phyloP scores from a whole-genome alignment of 2,329 filamentous ascomycete genomes.

The Orbilia ellipsospora region DNA sequence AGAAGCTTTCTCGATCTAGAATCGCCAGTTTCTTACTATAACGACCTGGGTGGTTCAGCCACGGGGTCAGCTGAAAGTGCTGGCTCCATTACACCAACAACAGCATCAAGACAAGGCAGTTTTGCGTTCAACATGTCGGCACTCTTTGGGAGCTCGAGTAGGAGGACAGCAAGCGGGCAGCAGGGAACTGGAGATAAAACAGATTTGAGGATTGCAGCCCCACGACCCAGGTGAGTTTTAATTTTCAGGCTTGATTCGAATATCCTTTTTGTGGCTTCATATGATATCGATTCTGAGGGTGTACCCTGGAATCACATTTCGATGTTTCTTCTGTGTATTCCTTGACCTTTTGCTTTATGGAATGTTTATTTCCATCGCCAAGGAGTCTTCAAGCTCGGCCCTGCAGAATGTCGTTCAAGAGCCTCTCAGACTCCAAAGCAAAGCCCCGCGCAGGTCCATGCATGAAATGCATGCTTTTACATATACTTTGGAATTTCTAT shows the following conservation, averaged over 20 bases:
- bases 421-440: slow-evolving; percentile 1
- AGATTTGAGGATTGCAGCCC: slow-evolving; percentile 28
- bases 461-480: slow-evolving; percentile 23
- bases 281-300: slow-evolving; percentile 1
- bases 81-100: slow-evolving; percentile 37
- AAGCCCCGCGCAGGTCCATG: slow-evolving; percentile 25
- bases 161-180: slow-evolving; percentile 17
- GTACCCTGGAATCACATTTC: background rate
- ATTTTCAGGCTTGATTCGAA: background rate
- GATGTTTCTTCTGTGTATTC: background rate
- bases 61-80: slow-evolving; percentile 11
- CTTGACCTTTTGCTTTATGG: background rate
- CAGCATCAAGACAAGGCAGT: slow-evolving; percentile 20
- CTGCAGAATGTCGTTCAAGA: slow-evolving; percentile 4
- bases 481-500: slow-evolving; percentile 6
- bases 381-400: background rate
- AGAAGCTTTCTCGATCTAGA: slow-evolving; percentile 32
- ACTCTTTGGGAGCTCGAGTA: slow-evolving; percentile 29
- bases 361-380: background rate
- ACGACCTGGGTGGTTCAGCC: slow-evolving; percentile 11
- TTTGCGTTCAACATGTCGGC: slow-evolving; percentile 51
- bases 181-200: slow-evolving; percentile 11
- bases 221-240: slow-evolving; percentile 30
- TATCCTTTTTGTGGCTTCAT: background rate
- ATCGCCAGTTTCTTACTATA: slow-evolving; percentile 27